phyloP scores from a whole-genome alignment of 306 rosid genomes.

The Casuarina glauca region DNA sequence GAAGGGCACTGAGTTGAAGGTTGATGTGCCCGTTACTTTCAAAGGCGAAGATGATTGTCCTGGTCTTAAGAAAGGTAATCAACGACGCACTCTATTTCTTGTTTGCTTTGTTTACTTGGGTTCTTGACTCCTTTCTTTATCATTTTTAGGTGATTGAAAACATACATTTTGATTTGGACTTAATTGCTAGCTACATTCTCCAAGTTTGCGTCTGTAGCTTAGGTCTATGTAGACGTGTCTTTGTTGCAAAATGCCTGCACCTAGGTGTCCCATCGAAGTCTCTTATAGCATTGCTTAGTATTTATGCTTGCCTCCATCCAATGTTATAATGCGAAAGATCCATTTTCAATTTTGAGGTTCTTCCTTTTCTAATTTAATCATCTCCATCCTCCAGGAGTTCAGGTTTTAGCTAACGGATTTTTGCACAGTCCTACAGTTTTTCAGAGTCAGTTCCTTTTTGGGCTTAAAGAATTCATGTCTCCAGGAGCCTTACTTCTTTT shows the following conservation, averaged over 20 bases:
- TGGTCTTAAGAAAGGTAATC: constrained; percentile 81
- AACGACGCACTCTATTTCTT: neutral
- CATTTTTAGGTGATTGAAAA: neutral
- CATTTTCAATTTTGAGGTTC: neutral
- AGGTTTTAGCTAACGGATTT: neutral
- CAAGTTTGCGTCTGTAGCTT: neutral
- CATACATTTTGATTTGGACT: neutral
- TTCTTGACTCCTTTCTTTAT: neutral
- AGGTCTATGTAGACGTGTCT: neutral
- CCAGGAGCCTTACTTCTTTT: too few species aligned
- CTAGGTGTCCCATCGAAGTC: neutral
- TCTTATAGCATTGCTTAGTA: neutral
- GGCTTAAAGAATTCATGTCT: neutral
- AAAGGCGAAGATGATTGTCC: constrained; percentile 80
- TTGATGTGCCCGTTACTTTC: constrained; percentile 79
- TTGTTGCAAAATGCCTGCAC: neutral
- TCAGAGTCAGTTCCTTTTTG: neutral
- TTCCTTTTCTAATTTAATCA: neutral
- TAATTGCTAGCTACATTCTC: neutral
- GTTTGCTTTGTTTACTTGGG: neutral
- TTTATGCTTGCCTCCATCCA: neutral
- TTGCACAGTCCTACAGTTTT: neutral
- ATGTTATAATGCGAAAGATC: neutral
- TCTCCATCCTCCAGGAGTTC: neutral
- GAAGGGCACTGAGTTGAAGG: constrained; percentile 73